These are phyloP conservation scores for Phialophora macrospora DNA, from an alignment of 2,329 filamentous ascomycete species.

Conservation along the genomic window DNA sequence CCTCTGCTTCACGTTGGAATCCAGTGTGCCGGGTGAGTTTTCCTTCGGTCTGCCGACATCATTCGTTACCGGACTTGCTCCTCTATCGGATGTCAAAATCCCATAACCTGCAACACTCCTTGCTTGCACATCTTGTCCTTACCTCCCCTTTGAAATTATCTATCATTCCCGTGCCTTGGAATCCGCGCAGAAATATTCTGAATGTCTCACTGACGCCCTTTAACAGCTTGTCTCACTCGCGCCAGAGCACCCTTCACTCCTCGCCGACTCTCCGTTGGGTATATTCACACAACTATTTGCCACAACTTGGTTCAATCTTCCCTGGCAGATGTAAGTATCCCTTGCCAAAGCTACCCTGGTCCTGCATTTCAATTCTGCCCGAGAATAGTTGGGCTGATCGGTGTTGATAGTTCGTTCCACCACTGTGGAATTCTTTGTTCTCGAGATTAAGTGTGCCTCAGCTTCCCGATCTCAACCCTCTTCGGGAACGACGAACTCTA, in stretches of 20 bases:
- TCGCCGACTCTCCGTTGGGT: constrained; percentile 7
- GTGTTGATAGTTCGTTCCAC: constrained; percentile 46
- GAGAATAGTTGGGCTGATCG: constrained; percentile 45
- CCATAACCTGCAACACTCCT: constrained; percentile 25
- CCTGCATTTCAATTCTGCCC: constrained; percentile 25
- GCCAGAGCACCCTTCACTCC: constrained; percentile 15
- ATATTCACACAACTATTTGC: constrained; percentile 15
- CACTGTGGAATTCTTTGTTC: constrained; percentile 43
- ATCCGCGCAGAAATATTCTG: constrained; percentile 4
- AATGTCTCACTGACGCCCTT: constrained; percentile 29
- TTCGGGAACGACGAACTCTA: constrained; percentile 29
- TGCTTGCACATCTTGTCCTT: constrained; percentile 31
- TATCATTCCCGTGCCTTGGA: constrained; percentile 17
- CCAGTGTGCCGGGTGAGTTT: constrained; percentile 26
- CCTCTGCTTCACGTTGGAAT: constrained; percentile 24
- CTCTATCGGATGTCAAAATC: constrained; percentile 10
- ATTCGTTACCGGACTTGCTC: constrained; percentile 26
- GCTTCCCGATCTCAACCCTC: constrained; percentile 42
- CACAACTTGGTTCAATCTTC: constrained; percentile 13
- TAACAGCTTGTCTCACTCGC: constrained; percentile 15
- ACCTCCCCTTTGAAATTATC: constrained; percentile 23
- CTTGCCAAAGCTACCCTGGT: constrained; percentile 12
- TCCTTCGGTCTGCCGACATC: constrained; percentile 5
- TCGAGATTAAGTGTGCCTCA: constrained; percentile 40
- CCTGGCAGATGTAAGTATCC: constrained; percentile 25